Conservation (phyloP, 192 early-diverging fungal species). For the Backusella psychrophila region DNA sequence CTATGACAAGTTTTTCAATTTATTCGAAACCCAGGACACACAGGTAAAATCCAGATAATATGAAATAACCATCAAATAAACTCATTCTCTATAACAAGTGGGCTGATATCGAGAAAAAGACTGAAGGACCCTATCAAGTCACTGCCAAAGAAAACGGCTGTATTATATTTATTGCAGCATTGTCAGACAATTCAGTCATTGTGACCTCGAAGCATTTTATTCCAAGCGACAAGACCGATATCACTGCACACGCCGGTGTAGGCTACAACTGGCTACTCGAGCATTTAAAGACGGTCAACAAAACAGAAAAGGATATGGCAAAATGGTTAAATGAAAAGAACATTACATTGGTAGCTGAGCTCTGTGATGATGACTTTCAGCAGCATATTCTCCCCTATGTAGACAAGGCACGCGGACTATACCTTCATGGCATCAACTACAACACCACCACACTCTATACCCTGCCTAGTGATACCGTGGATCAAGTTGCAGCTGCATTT, state of each 20-base stretch:
- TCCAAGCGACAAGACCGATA: conserved; percentile 24
- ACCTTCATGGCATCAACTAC: conserved; percentile 89
- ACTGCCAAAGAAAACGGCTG: conserved; percentile 98
- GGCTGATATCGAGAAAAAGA: conserved; percentile 55
- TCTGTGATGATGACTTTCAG: conserved; percentile 95
- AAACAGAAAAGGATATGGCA: conserved; percentile 65
- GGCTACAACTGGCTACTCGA: conserved; percentile 70
- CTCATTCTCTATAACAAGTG: conserved; percentile 27
- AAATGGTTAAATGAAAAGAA: conserved; percentile 69
- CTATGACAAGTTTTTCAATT: conserved; percentile 98
- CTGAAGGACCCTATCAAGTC: conserved; percentile 84
- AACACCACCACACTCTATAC: conserved; percentile 75
- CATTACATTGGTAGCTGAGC: conserved; percentile 82
- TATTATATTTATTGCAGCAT: conserved; percentile 81
- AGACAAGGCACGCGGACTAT: conserved; percentile 74
- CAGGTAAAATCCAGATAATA: conserved; percentile 30
- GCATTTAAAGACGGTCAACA: conserved; percentile 59
- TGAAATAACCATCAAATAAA: not conserved
- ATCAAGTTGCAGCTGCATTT: conserved; percentile 65
- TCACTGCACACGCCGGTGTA: conserved; percentile 52
- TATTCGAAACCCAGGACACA: conserved; percentile 62
- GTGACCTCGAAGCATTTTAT: conserved; percentile 89
- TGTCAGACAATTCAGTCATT: conserved; percentile 58
- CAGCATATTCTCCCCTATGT: conserved; percentile 92
- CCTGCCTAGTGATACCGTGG: conserved; percentile 61